phyloP scores from a whole-genome alignment of 177 flowering plant species.

The Telopea speciosissima region DNA sequence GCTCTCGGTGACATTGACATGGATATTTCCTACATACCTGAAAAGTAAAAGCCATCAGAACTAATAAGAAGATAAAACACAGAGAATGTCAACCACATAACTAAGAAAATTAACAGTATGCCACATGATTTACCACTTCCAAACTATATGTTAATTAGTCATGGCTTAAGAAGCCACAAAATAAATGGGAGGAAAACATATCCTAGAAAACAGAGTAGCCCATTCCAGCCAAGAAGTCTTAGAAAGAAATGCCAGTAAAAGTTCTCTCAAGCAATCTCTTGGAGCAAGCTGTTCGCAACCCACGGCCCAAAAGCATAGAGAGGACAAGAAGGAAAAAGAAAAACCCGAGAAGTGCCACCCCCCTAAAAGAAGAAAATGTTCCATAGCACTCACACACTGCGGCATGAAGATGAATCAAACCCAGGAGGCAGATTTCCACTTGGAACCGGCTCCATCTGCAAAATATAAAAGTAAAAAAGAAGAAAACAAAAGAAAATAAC shows the following conservation, averaged over 20 bases:
- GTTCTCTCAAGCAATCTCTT: constrained; percentile 6
- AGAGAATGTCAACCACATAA: not conserved
- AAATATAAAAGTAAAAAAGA: constrained; percentile 34
- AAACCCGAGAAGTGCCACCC: constrained; percentile 1
- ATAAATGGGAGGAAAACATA: not conserved
- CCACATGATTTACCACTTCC: not conserved
- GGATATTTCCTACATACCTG: constrained; percentile 86
- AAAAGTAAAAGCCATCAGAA: constrained; percentile 1
- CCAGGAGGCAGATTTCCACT: constrained; percentile 96
- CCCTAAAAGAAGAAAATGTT: constrained; percentile 19
- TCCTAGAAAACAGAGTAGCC: constrained; percentile 1
- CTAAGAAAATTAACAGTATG: not conserved
- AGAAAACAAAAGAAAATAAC: constrained; percentile 16
- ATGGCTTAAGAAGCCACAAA: not conserved
- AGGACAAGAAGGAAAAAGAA: constrained; percentile 5
- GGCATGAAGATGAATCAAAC: constrained; percentile 82
- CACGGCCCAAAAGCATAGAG: not conserved
- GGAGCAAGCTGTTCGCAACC: constrained; percentile 3
- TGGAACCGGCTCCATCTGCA: constrained; percentile 92
- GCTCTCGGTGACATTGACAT: constrained; percentile 69
- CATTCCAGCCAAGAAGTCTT: not conserved
- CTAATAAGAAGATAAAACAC: not conserved
- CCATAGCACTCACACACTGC: constrained; percentile 84
- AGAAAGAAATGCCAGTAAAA: not conserved
- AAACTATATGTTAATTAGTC: not conserved